Conservation (phyloP, 768 basidiomycete genomes). For the Mycena capillaripes region DNA sequence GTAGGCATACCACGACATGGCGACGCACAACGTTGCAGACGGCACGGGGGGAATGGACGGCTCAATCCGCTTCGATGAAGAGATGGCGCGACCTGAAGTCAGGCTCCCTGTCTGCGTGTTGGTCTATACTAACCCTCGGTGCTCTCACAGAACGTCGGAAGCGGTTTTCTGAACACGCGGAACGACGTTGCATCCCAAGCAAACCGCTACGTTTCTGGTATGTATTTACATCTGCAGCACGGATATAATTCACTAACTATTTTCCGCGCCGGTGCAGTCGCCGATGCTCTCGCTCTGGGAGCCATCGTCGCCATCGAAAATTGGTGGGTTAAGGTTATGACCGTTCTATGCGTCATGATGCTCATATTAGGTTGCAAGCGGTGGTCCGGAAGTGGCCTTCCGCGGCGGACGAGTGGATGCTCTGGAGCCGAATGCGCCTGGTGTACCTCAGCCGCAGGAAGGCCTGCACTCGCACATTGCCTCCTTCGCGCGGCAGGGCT, state of each 20-base stretch:
- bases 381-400: constrained; percentile 25
- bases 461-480: constrained; percentile 1
- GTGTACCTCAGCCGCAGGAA: constrained; percentile 22
- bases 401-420: constrained; percentile 31
- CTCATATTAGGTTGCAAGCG: not conserved
- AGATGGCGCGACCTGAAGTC: constrained; percentile 12
- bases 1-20: constrained; percentile 36
- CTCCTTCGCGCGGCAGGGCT: no score
- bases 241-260: not conserved
- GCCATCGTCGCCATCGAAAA: constrained; percentile 16
- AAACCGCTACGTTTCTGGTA: constrained; percentile 7
- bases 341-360: not conserved
- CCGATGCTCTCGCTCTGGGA: constrained; percentile 4
- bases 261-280: not conserved
- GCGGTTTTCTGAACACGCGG: not conserved
- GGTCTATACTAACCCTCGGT: not conserved
- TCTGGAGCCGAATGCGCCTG: not conserved
- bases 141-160: not conserved
- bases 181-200: not conserved
- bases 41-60: constrained; percentile 24
- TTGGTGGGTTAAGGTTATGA: not conserved
- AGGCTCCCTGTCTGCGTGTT: not conserved
- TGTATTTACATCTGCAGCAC: not conserved
- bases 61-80: constrained; percentile 40
- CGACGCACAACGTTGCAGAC: no score